These are phyloP conservation scores for Arthrinium phaeospermum DNA, from an alignment of 2,329 filamentous ascomycete species.

Conservation along the genomic window DNA sequence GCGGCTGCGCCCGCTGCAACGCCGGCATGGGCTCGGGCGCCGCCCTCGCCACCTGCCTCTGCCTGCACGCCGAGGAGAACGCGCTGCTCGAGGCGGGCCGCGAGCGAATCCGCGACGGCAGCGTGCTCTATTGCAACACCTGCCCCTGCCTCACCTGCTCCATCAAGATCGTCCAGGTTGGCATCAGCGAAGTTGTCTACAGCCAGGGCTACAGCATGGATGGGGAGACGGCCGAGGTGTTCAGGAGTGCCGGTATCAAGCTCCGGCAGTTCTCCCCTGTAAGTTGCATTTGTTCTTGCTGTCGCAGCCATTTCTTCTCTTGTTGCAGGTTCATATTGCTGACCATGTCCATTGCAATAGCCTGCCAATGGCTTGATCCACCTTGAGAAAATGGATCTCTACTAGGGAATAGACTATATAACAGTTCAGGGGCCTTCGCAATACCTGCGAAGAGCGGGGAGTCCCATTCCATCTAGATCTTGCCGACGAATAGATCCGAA, in stretches of 20 bases:
- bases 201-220: conserved; percentile 96
- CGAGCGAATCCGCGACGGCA: conserved; percentile 82
- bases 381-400: conserved; percentile 47
- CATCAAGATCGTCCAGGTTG: conserved; percentile 97
- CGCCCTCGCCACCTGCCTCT: conserved; percentile 84
- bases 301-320: conserved; percentile 1
- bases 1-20: conserved; percentile 90
- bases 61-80: conserved; percentile 98
- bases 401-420: conserved; percentile 21
- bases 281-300: conserved; percentile 42
- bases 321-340: conserved; percentile 17
- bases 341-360: conserved; percentile 35
- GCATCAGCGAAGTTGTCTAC: conserved; percentile 94
- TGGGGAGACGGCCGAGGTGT: conserved; percentile 78
- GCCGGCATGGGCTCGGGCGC: conserved; percentile 71
- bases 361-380: conserved; percentile 60
- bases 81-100: conserved; percentile 91
- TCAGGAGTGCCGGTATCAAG: conserved; percentile 81
- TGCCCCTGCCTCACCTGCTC: conserved; percentile 97
- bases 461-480: neutral
- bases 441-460: too few species aligned
- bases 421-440: neutral
- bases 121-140: conserved; percentile 91
- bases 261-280: conserved; percentile 89
- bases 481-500: neutral